These are phyloP conservation scores for Postia placenta DNA, from an alignment of 768 basidiomycete genomes.

Conservation along the genomic window DNA sequence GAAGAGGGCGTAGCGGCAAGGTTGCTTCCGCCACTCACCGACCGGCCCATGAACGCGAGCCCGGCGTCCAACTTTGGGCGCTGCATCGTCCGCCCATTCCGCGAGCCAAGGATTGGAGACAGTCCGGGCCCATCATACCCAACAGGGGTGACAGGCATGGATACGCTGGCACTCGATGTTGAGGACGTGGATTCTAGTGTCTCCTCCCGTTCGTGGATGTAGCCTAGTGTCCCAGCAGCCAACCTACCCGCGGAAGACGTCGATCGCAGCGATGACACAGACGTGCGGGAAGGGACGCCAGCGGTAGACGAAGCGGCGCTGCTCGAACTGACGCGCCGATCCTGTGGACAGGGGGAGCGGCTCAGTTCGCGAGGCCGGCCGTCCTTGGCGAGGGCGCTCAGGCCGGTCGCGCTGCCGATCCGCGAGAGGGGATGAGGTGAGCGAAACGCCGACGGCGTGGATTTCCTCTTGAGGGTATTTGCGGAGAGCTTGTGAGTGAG, in stretches of 20 bases:
- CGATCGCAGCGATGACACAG: conserved; percentile 13
- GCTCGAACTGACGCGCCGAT: conserved; percentile 8
- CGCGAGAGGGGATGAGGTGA: conserved; percentile 20
- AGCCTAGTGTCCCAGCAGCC: conserved; percentile 5
- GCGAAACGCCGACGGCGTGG: conserved; percentile 14
- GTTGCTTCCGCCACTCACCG: background rate
- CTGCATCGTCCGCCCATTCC: too few relatives aligned
- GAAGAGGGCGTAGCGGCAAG: background rate
- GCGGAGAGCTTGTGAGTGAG: conserved; percentile 30
- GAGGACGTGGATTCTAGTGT: conserved; percentile 14
- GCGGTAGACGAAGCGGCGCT: conserved; percentile 9
- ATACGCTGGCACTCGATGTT: conserved; percentile 17
- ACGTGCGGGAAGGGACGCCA: conserved; percentile 12
- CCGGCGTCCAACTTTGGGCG: too few relatives aligned
- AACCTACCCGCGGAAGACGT: conserved; percentile 8
- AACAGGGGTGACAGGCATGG: conserved; percentile 18
- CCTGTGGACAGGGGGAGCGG: background rate
- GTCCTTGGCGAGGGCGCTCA: conserved; percentile 1
- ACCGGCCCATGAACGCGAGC: too few relatives aligned
- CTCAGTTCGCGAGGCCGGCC: background rate
- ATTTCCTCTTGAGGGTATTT: conserved; percentile 15
- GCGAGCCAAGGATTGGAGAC: too few relatives aligned
- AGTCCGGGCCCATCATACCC: too few relatives aligned
- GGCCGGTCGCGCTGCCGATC: conserved; percentile 19
- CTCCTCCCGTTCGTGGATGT: conserved; percentile 18